Base-by-base conservation (phyloP, 2,329 filamentous ascomycete genomes). In the Endocalyx cinctus region DNA sequence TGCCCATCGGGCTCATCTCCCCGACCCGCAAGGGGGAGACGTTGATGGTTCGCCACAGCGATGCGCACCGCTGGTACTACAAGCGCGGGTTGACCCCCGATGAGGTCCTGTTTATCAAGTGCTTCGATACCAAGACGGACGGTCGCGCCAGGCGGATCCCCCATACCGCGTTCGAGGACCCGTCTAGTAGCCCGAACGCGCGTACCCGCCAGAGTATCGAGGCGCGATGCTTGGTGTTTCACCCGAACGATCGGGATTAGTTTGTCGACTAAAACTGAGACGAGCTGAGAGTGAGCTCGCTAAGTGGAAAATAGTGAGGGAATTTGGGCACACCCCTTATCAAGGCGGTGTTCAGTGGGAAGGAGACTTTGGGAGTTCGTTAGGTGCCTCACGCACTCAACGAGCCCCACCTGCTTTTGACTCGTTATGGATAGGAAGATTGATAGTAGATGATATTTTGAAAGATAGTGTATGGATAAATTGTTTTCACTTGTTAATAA, bases 201-300 rank as follows among this genome's bases (percentile, higher is more conserved):
- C 62, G 70, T 10, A 55, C 70, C 1, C 66, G 84, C 43, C 80
- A 77, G 62, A 78, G 72, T 51, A 76, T 79, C 37, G 76, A 79
- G 55, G 59, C 79, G 3, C 51, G 74, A 28, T 63, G 65, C 5
- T 54, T 77, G 44, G 70, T 76, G 1, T 77, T 77, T 41, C 62
- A 70, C 46, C 58, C 63, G 0, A 54, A 69, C 16, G 59, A 63
- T 30, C 42, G 49, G 5, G 56, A 60, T 11, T 61, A n/a, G n/a
- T 23, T 8, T 8, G 8, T 23, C n/a, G 20, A 23, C 8, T 23
- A n/a, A 23, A n/a, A 23, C n/a, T n/a, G n/a, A n/a, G n/a, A n/a
- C n/a, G n/a, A n/a, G n/a, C n/a, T n/a, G n/a, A n/a, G n/a, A n/a
- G n/a, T n/a, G n/a, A n/a, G n/a, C n/a, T n/a, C n/a, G n/a, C n/a